Evolutionary conservation across 1,284 basidiomycete genomes (phyloP), one percentile per base, ranked within the genome.

Genomic region (Moesziomyces antarcticus): DNA sequence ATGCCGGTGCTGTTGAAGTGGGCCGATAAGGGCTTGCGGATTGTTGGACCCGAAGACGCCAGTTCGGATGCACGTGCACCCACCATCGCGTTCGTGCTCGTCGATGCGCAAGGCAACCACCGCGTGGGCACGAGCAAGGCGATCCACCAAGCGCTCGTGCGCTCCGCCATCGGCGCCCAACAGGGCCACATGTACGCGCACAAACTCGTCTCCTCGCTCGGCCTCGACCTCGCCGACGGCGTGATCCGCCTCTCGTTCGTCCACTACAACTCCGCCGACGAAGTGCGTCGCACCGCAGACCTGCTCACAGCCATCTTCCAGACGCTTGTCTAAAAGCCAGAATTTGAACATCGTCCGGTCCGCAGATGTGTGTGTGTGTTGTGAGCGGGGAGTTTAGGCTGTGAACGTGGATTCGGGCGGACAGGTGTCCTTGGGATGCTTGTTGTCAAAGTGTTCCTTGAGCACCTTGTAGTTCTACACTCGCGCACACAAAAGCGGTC

Each of bases 101-200:
- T 87, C 3, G 77, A 75, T 20, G 52, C 50, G 4, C 13, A 18
- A 48, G 30, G 64, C 50, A 33, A 87, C 88, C n/a, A 49, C 18
- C 0, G 85, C 87, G 61, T 44, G 1, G 85, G 85, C 11, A 80
- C 88, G 11, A 92, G 91, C 78, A 85, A 85, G 75, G 88, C 89
- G 54, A 85, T 93, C 27, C 91, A 92, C 20, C 62, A 57, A 21
- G 33, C 57, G 11, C 73, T 85, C n/a, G 86, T 86, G 21, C 85
- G 86, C 70, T 88, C 86, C 52, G 88, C 88, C 35, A 86, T 92
- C 66, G 81, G 90, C 87, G 90, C 92, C 51, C 89, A 91, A 16
- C 91, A 88, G 62, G 91, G 92, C 1, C 90, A 93, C 80, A 92
- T 91, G 81, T 92, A 92, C 78, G 91, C 91, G 4, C 91, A 91